phyloP scores from a whole-genome alignment of 441 rosid species.

The Breynia disticha region DNA sequence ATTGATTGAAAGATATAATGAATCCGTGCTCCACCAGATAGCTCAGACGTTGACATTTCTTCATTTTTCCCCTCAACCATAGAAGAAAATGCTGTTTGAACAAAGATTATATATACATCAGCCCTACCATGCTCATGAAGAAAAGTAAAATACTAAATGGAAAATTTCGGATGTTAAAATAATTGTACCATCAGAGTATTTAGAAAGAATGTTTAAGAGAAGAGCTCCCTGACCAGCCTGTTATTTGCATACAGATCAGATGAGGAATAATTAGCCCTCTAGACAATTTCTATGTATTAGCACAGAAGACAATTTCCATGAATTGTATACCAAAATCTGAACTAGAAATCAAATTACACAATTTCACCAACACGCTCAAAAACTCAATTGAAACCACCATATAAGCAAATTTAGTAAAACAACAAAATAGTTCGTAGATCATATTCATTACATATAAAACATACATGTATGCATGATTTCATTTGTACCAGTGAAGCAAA shows the following conservation, averaged over 20 bases:
- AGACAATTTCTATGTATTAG: too few relatives aligned
- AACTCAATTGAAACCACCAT: too few relatives aligned
- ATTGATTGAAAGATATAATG: constrained; percentile 79
- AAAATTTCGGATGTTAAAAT: background rate
- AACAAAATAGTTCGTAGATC: too few relatives aligned
- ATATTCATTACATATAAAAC: too few relatives aligned
- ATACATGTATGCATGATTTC: too few relatives aligned
- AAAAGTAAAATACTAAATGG: background rate
- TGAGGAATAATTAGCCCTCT: constrained; percentile 5
- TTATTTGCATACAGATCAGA: constrained; percentile 5
- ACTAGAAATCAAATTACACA: too few relatives aligned
- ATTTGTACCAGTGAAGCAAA: too few relatives aligned
- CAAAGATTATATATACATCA: constrained; percentile 4
- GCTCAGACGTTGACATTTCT: constrained; percentile 84
- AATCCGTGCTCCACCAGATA: constrained; percentile 87
- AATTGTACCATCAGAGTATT: constrained; percentile 75
- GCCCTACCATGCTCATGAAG: background rate
- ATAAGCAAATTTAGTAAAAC: too few relatives aligned
- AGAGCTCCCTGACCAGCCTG: constrained; percentile 99
- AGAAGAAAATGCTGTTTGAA: constrained; percentile 64
- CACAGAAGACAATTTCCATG: background rate
- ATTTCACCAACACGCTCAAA: too few relatives aligned
- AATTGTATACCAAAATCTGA: too few relatives aligned
- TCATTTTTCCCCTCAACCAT: constrained; percentile 80
- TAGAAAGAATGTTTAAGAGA: constrained; percentile 82